A percentile compares a stretch with the other conserved stretches of the same genome.
Conservation (phyloP, 495 filamentous ascomycete species). For the Geoglossum glabrum region DNA sequence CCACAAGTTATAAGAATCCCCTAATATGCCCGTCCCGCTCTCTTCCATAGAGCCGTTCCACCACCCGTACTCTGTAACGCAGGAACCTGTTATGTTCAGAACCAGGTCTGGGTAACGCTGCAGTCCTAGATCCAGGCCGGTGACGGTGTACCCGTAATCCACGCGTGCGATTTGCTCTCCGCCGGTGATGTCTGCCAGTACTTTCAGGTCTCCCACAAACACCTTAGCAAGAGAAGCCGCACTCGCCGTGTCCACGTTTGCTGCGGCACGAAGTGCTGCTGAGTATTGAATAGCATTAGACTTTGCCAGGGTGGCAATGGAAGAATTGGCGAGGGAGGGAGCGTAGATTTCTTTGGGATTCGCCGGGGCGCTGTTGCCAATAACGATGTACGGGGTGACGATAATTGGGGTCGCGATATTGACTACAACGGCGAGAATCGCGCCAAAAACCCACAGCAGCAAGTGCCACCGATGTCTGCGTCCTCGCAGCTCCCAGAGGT, state of each 20-base stretch:
- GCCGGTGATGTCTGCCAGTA: background rate
- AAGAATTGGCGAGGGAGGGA: background rate
- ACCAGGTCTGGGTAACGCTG: constrained; percentile 15
- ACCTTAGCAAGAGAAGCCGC: no score
- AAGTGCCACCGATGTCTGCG: no score
- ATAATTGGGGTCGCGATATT: no score
- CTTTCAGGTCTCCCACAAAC: no score
- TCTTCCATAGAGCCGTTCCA: constrained; percentile 2
- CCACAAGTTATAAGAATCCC: background rate
- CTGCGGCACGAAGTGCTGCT: no score
- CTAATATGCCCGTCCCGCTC: background rate
- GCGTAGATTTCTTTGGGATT: no score
- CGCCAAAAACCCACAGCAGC: no score
- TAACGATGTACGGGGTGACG: no score
- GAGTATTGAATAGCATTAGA: no score
- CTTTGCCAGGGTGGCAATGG: background rate
- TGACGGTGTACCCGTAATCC: constrained; percentile 17
- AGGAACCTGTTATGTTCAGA: constrained; percentile 18
- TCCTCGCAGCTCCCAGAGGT: no score
- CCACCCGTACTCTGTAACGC: constrained; percentile 18
- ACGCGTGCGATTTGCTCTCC: constrained; percentile 7
- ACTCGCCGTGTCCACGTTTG: no score
- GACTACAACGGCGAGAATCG: no score
- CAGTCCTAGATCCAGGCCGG: constrained; percentile 18
- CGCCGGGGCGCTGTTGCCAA: background rate